Evolutionary conservation across 2,329 filamentous ascomycete species (phyloP).

Genomic region (Penicillium sp.): DNA sequence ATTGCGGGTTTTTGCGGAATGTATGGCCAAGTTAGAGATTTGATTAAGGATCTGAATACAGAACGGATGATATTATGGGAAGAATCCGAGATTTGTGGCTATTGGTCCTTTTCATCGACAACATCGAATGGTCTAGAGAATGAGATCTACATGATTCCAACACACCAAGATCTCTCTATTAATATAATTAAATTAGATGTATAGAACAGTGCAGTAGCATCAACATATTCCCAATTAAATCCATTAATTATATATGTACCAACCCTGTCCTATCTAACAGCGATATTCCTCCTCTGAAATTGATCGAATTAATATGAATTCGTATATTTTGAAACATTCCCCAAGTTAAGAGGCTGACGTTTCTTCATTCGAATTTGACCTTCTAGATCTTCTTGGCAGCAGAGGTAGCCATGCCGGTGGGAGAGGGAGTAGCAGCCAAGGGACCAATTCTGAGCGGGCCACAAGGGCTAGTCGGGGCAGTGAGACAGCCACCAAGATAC

Average conservation of each 20-base stretch:
- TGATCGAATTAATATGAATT: background rate
- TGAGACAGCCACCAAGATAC: conserved; percentile 24
- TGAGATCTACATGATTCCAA: background rate
- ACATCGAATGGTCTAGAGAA: no score
- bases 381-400: background rate
- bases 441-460: conserved; percentile 24
- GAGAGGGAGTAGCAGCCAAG: conserved; percentile 19
- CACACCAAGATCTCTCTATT: background rate
- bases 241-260: background rate
- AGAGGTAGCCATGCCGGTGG: background rate
- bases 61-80: no score
- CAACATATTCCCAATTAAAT: background rate
- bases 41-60: no score
- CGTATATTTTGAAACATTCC: background rate
- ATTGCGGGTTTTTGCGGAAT: no score
- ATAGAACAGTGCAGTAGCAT: background rate
- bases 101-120: background rate
- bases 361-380: background rate
- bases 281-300: background rate
- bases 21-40: no score
- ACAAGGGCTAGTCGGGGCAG: conserved; percentile 21
- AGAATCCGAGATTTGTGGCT: no score
- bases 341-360: no score
- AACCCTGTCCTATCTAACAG: background rate
- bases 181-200: background rate